Percentiles rank a stretch among this genome's conserved stretches.
Evolutionary conservation across 1,284 basidiomycete genomes (phyloP).

Genomic region (Peniophora sp.): DNA sequence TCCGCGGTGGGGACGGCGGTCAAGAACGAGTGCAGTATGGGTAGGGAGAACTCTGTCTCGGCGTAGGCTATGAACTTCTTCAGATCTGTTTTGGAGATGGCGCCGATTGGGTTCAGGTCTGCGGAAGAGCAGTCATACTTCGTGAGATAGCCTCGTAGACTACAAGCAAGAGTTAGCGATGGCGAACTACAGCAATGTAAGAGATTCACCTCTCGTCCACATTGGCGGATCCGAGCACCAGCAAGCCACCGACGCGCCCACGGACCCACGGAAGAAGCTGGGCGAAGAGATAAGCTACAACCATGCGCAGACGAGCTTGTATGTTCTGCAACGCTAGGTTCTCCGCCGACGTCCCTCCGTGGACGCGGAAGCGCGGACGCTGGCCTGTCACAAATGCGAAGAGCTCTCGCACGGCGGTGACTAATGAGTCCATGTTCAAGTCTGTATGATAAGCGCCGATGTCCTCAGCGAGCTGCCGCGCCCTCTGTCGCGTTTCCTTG

Average conservation of each 20-base stretch:
- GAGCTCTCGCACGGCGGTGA: conserved; percentile 76
- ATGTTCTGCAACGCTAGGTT: conserved; percentile 98
- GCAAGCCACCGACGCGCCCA: conserved; percentile 76
- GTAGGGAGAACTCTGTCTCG: conserved; percentile 71
- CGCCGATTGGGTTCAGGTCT: conserved; percentile 97
- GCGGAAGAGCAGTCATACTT: conserved; percentile 96
- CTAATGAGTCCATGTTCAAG: conserved; percentile 92
- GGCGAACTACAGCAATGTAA: background rate
- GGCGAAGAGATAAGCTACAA: conserved; percentile 95
- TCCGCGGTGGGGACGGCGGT: conserved; percentile 93
- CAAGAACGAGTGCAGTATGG: conserved; percentile 84
- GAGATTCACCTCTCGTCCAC: conserved; percentile 83
- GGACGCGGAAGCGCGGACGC: conserved; percentile 80
- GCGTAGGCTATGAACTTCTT: conserved; percentile 94
- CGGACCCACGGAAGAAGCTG: conserved; percentile 93
- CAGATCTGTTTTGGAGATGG: conserved; percentile 95
- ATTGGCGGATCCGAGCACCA: conserved; percentile 95
- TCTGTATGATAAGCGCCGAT: conserved; percentile 95
- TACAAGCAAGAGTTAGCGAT: conserved; percentile 19
- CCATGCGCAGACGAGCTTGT: conserved; percentile 93
- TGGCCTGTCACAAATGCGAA: conserved; percentile 81
- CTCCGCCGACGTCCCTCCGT: conserved; percentile 84
- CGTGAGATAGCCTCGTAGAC: conserved; percentile 92
- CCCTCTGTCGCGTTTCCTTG: conserved; percentile 77
- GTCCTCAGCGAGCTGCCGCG: conserved; percentile 78